phyloP scores from a whole-genome alignment of 2,329 filamentous ascomycete species.

The Phialocephala sp. region DNA sequence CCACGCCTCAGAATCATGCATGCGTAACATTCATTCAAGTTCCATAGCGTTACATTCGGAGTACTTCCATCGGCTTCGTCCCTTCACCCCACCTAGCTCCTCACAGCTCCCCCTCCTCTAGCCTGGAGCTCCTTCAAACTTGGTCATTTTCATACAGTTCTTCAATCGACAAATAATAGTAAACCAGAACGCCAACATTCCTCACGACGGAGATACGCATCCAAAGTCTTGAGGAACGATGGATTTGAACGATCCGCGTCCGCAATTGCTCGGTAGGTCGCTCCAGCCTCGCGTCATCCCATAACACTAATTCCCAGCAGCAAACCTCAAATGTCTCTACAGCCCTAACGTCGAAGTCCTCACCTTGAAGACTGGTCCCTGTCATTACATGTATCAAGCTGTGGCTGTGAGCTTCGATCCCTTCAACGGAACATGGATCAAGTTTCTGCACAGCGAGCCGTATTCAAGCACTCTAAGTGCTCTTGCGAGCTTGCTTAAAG shows the following conservation, averaged over 20 bases:
- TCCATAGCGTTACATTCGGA: background rate
- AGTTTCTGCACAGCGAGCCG: conserved; percentile 12
- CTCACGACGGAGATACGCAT: background rate
- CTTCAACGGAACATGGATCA: conserved; percentile 8
- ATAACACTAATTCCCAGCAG: conserved; percentile 16
- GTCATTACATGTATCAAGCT: conserved; percentile 10
- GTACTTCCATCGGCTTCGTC: background rate
- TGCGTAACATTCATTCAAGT: background rate
- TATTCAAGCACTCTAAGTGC: background rate
- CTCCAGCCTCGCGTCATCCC: conserved; percentile 16
- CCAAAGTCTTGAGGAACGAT: conserved; percentile 15
- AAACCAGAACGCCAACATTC: background rate
- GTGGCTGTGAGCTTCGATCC: conserved; percentile 16
- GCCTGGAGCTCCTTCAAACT: background rate
- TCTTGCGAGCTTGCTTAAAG: conserved; percentile 7
- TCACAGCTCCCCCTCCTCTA: conserved; percentile 10
- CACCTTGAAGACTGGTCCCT: conserved; percentile 6
- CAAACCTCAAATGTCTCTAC: conserved; percentile 23
- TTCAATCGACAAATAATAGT: background rate
- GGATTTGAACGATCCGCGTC: conserved; percentile 11
- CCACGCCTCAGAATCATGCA: conserved; percentile 3
- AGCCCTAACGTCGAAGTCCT: conserved; percentile 13
- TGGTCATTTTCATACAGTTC: background rate
- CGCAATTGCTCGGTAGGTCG: conserved; percentile 21
- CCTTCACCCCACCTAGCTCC: background rate